Base-by-base conservation (phyloP, 192 early-diverging fungal genomes). In the Coemansia sp. region DNA sequence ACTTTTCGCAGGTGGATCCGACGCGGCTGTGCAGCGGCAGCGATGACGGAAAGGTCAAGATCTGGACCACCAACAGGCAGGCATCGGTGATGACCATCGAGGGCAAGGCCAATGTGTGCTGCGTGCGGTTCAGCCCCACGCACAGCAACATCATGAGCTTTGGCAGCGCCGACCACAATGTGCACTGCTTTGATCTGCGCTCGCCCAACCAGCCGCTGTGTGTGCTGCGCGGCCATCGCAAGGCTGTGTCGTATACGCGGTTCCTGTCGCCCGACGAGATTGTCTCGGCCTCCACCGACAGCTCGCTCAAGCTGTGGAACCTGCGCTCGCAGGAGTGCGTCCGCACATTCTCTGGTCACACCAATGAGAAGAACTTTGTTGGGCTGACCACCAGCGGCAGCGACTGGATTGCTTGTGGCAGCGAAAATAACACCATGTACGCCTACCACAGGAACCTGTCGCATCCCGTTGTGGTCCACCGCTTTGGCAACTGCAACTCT, bases 311-410 rank as follows among this genome's bases (percentile, higher is more conserved):
- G 68, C 79, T 92, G 36, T 98, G 96, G 96, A 84, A 85, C 54
- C 70, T 89, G 28, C 59, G 72, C 50, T 62, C 74, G 20, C 77
- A 79, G 62, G 67, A 65, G 61, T 92, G 87, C 53, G 68, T 83
- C 6, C 78, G 92, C 27, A 89, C 90, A 15, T 98, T 84, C 72
- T 73, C 82, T 7, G 96, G 96, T 6, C 96, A 98, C 67, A 48
- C 78, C 9, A 98, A 98, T 64, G 93, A 95, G 65, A 94, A 92
- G 81, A 97, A 97, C 80, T 98, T 98, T 92, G 96, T 97, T 6
- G 96, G 96, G 2, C 79, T 98, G 59, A 89, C 87, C 25, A 83
- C 88, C 6, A 88, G 88, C 52, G 70, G 58, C 10, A 82, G 82
- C 14, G 92, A 96, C 50, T 94, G 92, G 85, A 92, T 98, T 62